These are phyloP conservation scores for Cytospora schulzeri DNA, from an alignment of 2,329 filamentous ascomycete genomes.

Conservation along the genomic window DNA sequence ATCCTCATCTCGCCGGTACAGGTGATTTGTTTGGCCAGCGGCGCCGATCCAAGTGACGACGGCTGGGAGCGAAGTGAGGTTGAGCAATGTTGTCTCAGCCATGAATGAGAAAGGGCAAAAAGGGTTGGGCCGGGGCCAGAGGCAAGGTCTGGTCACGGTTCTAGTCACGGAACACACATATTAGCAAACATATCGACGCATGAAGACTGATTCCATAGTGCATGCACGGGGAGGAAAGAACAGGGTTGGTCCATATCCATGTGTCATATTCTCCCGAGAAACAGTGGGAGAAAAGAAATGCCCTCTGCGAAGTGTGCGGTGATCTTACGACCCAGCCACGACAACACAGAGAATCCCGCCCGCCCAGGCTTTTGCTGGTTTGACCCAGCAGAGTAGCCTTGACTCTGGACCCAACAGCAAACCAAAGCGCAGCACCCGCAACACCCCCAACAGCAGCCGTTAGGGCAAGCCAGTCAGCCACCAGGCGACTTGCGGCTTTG, in stretches of 20 bases:
- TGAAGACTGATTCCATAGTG: not conserved
- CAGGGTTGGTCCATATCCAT: not conserved
- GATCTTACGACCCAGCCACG: not conserved
- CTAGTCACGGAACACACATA: not conserved
- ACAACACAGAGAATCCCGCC: constrained; percentile 16
- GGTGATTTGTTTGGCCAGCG: not conserved
- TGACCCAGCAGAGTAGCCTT: constrained; percentile 13
- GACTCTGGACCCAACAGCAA: constrained; percentile 1
- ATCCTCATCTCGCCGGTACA: not conserved
- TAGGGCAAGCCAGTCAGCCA: not conserved
- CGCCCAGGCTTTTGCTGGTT: constrained; percentile 15
- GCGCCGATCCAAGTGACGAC: constrained; percentile 9
- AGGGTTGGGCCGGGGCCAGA: not conserved
- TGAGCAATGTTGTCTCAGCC: not conserved
- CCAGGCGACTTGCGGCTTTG: constrained; percentile 1
- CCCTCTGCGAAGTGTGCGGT: not conserved
- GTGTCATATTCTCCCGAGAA: not conserved
- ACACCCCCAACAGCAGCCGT: not conserved
- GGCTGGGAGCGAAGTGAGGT: not conserved
- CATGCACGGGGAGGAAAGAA: not conserved
- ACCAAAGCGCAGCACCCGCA: constrained; percentile 10
- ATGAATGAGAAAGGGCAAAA: not conserved
- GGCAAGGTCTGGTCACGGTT: not conserved
- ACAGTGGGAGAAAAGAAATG: not conserved
- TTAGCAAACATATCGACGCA: not conserved